Conservation (phyloP, 129 eudicot genomes). For the Chrysanthemum seticuspe region DNA sequence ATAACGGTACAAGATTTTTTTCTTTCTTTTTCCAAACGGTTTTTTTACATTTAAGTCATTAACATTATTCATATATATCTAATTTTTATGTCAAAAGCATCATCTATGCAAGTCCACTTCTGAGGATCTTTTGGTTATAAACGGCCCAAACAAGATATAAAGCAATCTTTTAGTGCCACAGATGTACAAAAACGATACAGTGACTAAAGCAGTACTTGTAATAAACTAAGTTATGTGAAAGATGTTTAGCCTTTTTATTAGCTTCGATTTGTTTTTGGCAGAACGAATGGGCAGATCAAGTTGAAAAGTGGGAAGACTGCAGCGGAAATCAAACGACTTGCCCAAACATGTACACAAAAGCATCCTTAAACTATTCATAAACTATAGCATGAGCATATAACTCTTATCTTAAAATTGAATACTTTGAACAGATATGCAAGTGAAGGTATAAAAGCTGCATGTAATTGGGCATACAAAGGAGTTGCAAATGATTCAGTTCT, state of each 20-base stretch:
- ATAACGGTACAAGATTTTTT: constrained; percentile 49
- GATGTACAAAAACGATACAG: no score
- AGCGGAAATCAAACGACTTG: constrained; percentile 50
- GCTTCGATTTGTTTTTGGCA: constrained; percentile 16
- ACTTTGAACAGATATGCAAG: constrained; percentile 71
- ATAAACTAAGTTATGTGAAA: neutral
- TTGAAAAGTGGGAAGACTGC: constrained; percentile 71
- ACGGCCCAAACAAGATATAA: no score
- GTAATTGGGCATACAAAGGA: constrained; percentile 88
- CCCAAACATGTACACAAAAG: constrained; percentile 61
- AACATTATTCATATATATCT: no score
- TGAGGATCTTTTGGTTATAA: no score
- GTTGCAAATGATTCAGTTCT: constrained; percentile 65
- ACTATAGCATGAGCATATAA: neutral
- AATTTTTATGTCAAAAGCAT: no score
- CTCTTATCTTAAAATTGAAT: neutral
- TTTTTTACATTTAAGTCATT: no score
- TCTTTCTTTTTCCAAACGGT: neutral
- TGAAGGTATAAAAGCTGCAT: constrained; percentile 90
- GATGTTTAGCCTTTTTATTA: neutral
- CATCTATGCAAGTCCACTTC: no score
- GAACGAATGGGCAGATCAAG: constrained; percentile 74
- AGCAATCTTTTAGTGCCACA: no score
- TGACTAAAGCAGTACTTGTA: no score
- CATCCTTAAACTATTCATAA: neutral